Evolutionary conservation across 2,329 filamentous ascomycete genomes (phyloP), one percentile per base, ranked within the genome.

Genomic region (Shiraia sp.): DNA sequence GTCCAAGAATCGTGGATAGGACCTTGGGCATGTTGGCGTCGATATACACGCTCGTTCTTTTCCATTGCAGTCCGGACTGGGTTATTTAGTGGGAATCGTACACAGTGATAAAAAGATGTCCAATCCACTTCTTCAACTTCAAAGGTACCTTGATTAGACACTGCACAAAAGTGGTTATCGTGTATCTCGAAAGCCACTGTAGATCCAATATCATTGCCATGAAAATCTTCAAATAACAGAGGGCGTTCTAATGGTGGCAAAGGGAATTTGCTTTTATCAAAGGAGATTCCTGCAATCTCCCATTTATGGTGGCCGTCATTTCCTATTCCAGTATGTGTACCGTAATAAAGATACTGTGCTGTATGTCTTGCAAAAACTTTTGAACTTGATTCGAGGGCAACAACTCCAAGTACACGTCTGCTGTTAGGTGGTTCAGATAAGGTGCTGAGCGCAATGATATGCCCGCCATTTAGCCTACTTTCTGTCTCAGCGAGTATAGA

Each of bases 1-100:
- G 81, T 85, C 86, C 87, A 91, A 2, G 85, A 79, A 53, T 90
- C 83, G 51, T 90, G 86, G 12, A 90, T 82, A 0, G 85, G 80
- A 0, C 87, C 87, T 61, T 90, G 86, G 19, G 71, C 72, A 52
- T 88, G 83, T 35, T 85, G 76, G 12, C 86, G 79, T 6, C 86
- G 76, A 79, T 83, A 89, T 31, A 85, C 75, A 14, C 72, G 69
- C 30, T 65, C 57, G 40, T 75, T 74, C n/a, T 72, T 69, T 48
- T 78, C 69, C n/a, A 75, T 51, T 6, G 57, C 62, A 1, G 61
- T 63, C 7, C 63, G 56, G 19, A 69, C 65, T n/a, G 76, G 73
- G 2, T 70, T 61, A 23, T 72, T 56, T 9, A 88, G 71, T 1
- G 79, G 79, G 43, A 89, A 81, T 8, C 84, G 79, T 31, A 82